phyloP scores from a whole-genome alignment of 2,329 filamentous ascomycete genomes.

The Proliferodiscus dingleyae region DNA sequence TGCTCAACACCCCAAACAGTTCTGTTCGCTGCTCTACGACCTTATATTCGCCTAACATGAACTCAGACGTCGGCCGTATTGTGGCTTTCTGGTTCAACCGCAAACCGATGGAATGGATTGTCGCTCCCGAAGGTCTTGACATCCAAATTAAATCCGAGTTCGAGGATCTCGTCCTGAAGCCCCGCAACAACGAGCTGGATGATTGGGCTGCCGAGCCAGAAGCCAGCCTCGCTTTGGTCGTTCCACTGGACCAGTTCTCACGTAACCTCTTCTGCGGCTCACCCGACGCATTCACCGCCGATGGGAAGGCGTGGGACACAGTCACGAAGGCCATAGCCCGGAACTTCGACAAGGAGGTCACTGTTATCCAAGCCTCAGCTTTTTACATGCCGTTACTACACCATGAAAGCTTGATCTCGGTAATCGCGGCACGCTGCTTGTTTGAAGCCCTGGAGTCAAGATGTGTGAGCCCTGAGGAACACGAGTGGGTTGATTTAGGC shows the following conservation, averaged over 20 bases:
- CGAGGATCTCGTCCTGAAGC: conserved; percentile 3
- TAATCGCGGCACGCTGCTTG: not conserved
- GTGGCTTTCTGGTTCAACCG: conserved; percentile 6
- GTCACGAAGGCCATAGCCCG: conserved; percentile 2
- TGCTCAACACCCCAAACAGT: too few relatives aligned
- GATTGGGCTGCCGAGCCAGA: conserved; percentile 8
- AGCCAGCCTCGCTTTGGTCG: conserved; percentile 30
- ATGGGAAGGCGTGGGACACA: conserved; percentile 4
- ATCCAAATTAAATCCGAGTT: conserved; percentile 3
- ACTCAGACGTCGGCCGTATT: conserved; percentile 1
- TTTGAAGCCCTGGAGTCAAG: conserved; percentile 1
- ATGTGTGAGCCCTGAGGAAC: not conserved
- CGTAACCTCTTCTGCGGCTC: conserved; percentile 33
- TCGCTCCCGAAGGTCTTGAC: conserved; percentile 3
- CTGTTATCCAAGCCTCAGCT: not conserved
- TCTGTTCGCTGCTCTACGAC: not conserved
- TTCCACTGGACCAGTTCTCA: conserved; percentile 35
- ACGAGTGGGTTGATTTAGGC: not conserved
- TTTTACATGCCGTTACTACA: conserved; percentile 3
- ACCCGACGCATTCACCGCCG: conserved; percentile 21
- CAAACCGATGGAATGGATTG: conserved; percentile 4
- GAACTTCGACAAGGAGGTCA: conserved; percentile 2
- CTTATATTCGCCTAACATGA: not conserved
- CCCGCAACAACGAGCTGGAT: conserved; percentile 1
- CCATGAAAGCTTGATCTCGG: not conserved